These are phyloP conservation scores for Spatholobus suberectus DNA, from an alignment of 306 rosid species.

Conservation along the genomic window DNA sequence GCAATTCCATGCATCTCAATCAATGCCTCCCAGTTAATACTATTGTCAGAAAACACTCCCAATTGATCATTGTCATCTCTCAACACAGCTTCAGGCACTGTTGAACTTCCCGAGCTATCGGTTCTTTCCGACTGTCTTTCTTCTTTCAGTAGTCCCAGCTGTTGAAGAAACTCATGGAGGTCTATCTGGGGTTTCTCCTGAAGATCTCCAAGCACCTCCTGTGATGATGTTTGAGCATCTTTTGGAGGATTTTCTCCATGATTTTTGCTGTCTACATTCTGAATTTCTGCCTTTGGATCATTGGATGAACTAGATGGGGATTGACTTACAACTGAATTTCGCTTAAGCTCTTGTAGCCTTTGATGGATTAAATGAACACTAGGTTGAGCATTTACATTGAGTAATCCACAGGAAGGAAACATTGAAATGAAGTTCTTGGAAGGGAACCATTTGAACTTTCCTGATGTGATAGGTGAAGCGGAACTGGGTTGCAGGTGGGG, in stretches of 20 bases:
- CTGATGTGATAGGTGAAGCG: conserved; percentile 49
- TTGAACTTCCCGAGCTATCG: conserved; percentile 47
- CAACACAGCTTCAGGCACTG: conserved; percentile 53
- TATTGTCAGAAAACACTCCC: conserved; percentile 61
- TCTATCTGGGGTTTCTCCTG: conserved; percentile 96
- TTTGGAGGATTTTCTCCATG: conserved; percentile 36
- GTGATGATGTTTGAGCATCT: conserved; percentile 42
- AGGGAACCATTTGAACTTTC: conserved; percentile 90
- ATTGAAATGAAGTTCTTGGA: conserved; percentile 84
- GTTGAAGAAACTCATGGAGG: conserved; percentile 97
- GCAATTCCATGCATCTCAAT: conserved; percentile 70
- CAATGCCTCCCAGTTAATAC: conserved; percentile 79
- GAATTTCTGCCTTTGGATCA: conserved; percentile 50
- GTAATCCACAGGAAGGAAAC: conserved; percentile 84
- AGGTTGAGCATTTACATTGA: conserved; percentile 89
- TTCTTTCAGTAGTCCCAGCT: conserved; percentile 76
- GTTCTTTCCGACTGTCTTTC: conserved; percentile 52
- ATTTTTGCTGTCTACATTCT: conserved; percentile 28
- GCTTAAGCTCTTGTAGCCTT: conserved; percentile 82
- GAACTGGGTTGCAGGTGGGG: conserved; percentile 73
- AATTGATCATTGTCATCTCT: conserved; percentile 52
- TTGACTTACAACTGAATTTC: conserved; percentile 51
- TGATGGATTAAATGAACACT: conserved; percentile 97
- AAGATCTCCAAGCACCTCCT: conserved; percentile 42
- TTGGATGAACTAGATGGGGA: conserved; percentile 54